Percentiles rank a stretch among this genome's conserved stretches.
These are phyloP conservation scores for Metschnikowia kunwiensis DNA, from an alignment of 805 yeast genomes.

Conservation along the genomic window DNA sequence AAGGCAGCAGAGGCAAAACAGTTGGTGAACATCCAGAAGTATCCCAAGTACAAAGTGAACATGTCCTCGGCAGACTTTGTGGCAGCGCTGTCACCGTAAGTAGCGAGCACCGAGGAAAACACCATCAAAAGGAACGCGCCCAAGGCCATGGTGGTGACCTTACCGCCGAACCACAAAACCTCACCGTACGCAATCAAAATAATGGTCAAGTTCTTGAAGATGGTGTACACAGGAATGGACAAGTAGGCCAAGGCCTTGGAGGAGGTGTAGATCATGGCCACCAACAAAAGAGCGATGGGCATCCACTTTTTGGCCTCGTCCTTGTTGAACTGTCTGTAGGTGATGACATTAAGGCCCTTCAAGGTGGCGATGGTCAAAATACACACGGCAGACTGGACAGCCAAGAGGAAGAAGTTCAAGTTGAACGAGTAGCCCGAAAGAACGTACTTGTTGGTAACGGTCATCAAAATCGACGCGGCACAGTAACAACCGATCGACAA, in stretches of 20 bases:
- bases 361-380: slow-evolving; percentile 66
- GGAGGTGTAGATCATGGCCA: slow-evolving; percentile 92
- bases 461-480: slow-evolving; percentile 92
- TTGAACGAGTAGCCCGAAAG: slow-evolving; percentile 68
- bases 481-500: slow-evolving; percentile 82
- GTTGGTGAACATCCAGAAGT: slow-evolving; percentile 95
- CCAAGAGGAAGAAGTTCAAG: slow-evolving; percentile 85
- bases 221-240: slow-evolving; percentile 93
- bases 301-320: slow-evolving; percentile 94
- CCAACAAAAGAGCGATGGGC: slow-evolving; percentile 87
- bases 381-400: slow-evolving; percentile 87
- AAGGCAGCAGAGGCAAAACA: slow-evolving; percentile 93
- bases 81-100: slow-evolving; percentile 72
- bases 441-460: slow-evolving; percentile 94
- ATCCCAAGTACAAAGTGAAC: slow-evolving; percentile 62
- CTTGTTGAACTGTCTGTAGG: slow-evolving; percentile 79
- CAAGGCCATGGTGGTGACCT: slow-evolving; percentile 84
- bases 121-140: slow-evolving; percentile 91
- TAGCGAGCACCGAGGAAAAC: slow-evolving; percentile 92
- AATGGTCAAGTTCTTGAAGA: slow-evolving; percentile 95
- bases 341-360: slow-evolving; percentile 72
- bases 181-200: slow-evolving; percentile 98
- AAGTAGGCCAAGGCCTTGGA: slow-evolving; percentile 91
- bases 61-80: slow-evolving; percentile 37
- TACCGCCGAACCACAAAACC: slow-evolving; percentile 94